Evolutionary conservation across 192 early-diverging fungal genomes (phyloP).

Genomic region (Linderina pennispora): DNA sequence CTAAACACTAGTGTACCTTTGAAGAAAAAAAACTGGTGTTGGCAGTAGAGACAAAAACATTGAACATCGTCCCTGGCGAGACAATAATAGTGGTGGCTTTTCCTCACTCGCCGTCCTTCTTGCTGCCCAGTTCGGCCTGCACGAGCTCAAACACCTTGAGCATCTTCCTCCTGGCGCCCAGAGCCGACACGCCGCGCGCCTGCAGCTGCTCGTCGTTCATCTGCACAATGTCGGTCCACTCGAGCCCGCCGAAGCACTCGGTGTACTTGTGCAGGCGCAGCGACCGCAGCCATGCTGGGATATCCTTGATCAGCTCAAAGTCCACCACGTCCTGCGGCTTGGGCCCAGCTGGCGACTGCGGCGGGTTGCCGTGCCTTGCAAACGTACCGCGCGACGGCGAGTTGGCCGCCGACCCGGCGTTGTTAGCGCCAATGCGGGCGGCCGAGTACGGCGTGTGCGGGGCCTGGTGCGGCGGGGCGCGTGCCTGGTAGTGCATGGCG

Average conservation of each 20-base stretch:
- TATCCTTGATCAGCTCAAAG: constrained; percentile 55
- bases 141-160: constrained; percentile 86
- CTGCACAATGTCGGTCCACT: constrained; percentile 86
- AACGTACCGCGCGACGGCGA: constrained; percentile 11
- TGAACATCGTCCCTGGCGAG: no score
- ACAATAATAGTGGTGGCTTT: no score
- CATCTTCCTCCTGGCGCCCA: constrained; percentile 95
- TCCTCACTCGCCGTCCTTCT: no score
- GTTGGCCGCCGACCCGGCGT: constrained; percentile 9
- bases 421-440: neutral
- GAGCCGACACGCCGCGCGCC: constrained; percentile 80
- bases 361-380: constrained; percentile 4
- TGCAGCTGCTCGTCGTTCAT: constrained; percentile 77
- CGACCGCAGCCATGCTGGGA: constrained; percentile 87
- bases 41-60: no score
- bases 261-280: constrained; percentile 97
- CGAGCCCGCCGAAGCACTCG: constrained; percentile 73
- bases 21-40: no score
- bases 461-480: no score
- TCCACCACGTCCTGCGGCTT: constrained; percentile 24
- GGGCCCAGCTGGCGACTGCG: constrained; percentile 8
- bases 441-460: neutral
- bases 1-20: no score
- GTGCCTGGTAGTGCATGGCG: neutral
- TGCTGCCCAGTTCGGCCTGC: constrained; percentile 6